Percentiles rank a stretch among this genome's conserved stretches.
phyloP scores from a whole-genome alignment of 805 yeast species.

The Isabelozyma rhagii region DNA sequence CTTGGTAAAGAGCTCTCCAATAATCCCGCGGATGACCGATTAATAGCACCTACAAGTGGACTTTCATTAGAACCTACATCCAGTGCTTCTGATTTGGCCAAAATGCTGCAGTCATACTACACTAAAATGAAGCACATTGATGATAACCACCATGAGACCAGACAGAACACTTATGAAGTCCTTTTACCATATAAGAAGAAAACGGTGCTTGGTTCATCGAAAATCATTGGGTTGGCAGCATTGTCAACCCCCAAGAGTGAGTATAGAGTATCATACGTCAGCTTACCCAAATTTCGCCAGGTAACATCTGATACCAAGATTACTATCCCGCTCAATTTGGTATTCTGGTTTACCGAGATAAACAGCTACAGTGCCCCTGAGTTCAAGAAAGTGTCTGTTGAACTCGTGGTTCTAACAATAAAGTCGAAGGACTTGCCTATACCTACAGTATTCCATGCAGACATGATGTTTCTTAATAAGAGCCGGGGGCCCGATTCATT shows the following conservation, averaged over 20 bases:
- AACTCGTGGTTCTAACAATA: conserved; percentile 27
- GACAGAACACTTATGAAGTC: conserved; percentile 22
- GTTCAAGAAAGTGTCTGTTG: conserved; percentile 24
- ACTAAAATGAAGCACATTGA: conserved; percentile 8
- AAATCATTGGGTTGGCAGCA: conserved; percentile 30
- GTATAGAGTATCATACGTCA: conserved; percentile 22
- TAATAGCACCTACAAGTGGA: conserved; percentile 1
- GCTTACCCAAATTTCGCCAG: conserved; percentile 14
- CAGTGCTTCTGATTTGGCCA: conserved; percentile 22
- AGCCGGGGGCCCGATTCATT: conserved; percentile 25
- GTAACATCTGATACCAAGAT: conserved; percentile 11
- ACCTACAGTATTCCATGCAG: conserved; percentile 34
- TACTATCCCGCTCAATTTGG: conserved; percentile 28
- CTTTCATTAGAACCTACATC: conserved; percentile 13
- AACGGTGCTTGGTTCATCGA: conserved; percentile 25
- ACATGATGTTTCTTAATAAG: conserved; percentile 31
- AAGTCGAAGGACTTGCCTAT: conserved; percentile 30
- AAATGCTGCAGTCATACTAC: conserved; percentile 26
- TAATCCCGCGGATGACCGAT: conserved; percentile 5
- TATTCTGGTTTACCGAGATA: conserved; percentile 20
- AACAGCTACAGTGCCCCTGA: conserved; percentile 17
- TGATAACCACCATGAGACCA: not conserved
- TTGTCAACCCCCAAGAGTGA: conserved; percentile 28
- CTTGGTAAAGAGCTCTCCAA: conserved; percentile 19
- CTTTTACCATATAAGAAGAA: conserved; percentile 28